Conservation (phyloP, 2,329 filamentous ascomycete species). For the Xylaria sp. region DNA sequence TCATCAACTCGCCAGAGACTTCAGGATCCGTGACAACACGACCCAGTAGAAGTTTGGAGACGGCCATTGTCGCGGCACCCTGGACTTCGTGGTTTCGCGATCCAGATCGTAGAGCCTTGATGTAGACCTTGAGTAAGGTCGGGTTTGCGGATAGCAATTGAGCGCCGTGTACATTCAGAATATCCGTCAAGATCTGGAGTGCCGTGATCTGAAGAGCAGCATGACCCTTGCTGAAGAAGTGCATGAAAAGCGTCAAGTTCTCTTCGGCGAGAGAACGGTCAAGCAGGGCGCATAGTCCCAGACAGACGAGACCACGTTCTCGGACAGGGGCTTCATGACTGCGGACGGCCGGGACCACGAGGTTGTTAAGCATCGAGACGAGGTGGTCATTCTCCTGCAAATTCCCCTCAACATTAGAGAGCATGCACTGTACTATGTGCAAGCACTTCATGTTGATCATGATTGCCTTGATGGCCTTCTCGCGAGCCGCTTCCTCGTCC, state of each 20-base stretch:
- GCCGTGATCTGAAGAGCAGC: constrained; percentile 84
- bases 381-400: constrained; percentile 84
- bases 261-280: constrained; percentile 88
- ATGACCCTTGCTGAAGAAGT: constrained; percentile 92
- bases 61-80: constrained; percentile 71
- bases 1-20: constrained; percentile 68
- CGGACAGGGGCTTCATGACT: constrained; percentile 89
- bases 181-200: constrained; percentile 87
- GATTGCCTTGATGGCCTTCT: constrained; percentile 80
- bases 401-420: constrained; percentile 84
- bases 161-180: constrained; percentile 81
- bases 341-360: constrained; percentile 90
- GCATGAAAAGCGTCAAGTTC: constrained; percentile 88
- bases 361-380: constrained; percentile 96
- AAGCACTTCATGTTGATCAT: constrained; percentile 98
- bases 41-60: constrained; percentile 81
- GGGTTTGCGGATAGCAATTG: constrained; percentile 65
- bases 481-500: constrained; percentile 60
- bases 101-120: constrained; percentile 71
- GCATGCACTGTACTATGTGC: constrained; percentile 95
- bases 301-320: constrained; percentile 80
- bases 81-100: constrained; percentile 68
- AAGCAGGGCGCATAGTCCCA: constrained; percentile 86
- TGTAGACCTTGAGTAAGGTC: constrained; percentile 76
- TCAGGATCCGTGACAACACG: constrained; percentile 67